These are phyloP conservation scores for Saccharum spontaneum DNA, from an alignment of 176 grass and related monocot genomes.

Conservation along the genomic window DNA sequence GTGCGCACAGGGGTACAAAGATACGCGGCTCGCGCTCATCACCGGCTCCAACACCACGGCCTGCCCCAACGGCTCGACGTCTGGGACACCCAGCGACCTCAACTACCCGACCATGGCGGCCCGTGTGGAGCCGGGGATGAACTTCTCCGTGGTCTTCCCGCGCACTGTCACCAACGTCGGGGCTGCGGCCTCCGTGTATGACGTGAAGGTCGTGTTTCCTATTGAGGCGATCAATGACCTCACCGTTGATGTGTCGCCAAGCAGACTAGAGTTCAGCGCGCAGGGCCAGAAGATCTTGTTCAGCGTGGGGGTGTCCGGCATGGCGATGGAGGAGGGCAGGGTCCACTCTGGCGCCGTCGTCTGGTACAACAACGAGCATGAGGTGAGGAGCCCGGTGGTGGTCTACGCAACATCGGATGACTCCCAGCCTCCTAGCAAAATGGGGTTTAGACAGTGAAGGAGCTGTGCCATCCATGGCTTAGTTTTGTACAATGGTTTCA, in stretches of 20 bases:
- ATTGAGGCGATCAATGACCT: not conserved
- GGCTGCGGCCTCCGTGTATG: not conserved
- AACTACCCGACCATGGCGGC: conserved; percentile 56
- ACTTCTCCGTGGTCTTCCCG: conserved; percentile 19
- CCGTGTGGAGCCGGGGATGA: not conserved
- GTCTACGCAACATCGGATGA: too few relatives aligned
- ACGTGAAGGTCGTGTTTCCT: not conserved
- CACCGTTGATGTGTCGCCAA: not conserved
- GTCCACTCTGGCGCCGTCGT: not conserved
- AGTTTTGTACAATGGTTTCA: too few relatives aligned
- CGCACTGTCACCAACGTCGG: conserved; percentile 48
- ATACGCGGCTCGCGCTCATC: conserved; percentile 22
- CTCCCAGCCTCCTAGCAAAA: too few relatives aligned
- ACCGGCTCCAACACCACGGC: not conserved
- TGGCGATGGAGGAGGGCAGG: not conserved
- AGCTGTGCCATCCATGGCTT: too few relatives aligned
- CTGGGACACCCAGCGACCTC: not conserved
- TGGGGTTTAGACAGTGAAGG: too few relatives aligned
- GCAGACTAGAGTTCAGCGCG: not conserved
- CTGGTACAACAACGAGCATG: not conserved
- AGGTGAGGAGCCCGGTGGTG: too few relatives aligned
- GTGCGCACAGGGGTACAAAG: conserved; percentile 16
- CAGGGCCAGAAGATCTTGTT: not conserved
- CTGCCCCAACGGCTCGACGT: not conserved
- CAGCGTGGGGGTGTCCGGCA: conserved; percentile 15